Base-by-base conservation (phyloP, 139 green algal species). In the Volvox reticuliferus region DNA sequence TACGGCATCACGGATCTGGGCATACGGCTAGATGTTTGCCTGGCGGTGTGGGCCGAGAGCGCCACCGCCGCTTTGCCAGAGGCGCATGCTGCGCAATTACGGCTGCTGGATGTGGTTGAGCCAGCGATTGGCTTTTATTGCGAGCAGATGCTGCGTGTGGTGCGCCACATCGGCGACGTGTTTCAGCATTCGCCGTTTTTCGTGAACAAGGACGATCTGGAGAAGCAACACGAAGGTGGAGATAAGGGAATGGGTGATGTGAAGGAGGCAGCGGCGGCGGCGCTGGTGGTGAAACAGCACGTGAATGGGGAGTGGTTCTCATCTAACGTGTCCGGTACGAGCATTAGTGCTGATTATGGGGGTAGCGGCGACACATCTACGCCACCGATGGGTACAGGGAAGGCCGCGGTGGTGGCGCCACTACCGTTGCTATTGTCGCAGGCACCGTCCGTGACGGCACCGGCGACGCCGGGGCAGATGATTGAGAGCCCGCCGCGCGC, bases 121-220 rank as follows among this genome's bases (percentile, higher is more conserved):
- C 67, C 88, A 30, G 91, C 81, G 44, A n/a, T 92, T 16, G 33
- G 36, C 19, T 94, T 94, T 73, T 95, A 94, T 36, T 65, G 18
- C 28, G 44, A 89, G 37, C 91, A 95, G 61, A 87, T 95, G 35
- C 30, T 87, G 77, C 84, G 93, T 75, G 76, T 91, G 17, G 21
- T 91, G 1, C 33, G 24, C 1, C 73, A 78, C 87, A 91, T 91
- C 35, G 87, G 87, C 1, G 67, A 91, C 61, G 87, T 91, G 87
- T 91, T 91, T 63, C 87, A 91, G 76, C 33, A 69, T 32, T 91
- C 87, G 76, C 87, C 87, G 16, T 91, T 91, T 24, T 86, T 91
- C 76, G 62, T 91, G 19, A 90, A 44, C 73, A 90, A 90, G 44
- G 73, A 83, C 16, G 86, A 90, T 55, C 71, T 90, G 71, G 86